Evolutionary conservation across 805 yeast species (phyloP), one percentile per base, ranked within the genome.

Genomic region (fission yeast (Schizosaccharomyces pombe)): DNA sequence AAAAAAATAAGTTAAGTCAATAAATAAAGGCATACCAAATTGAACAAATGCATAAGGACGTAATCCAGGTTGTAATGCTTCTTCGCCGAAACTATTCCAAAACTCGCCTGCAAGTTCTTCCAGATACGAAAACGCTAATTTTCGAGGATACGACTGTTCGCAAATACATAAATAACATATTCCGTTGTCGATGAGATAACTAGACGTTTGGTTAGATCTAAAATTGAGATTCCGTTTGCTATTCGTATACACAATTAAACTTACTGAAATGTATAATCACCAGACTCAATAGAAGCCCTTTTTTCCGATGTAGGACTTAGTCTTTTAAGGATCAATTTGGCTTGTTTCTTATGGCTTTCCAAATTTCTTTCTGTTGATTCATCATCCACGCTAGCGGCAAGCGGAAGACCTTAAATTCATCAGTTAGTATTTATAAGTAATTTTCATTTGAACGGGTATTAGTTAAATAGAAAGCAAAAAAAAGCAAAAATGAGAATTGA

Each of bases 41-140:
- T 82, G 78, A 53, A 85, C 80, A 67, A 83, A 91, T 39, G 91
- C 94, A 67, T 78, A 89, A 2, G 98, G 96, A 60, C 94, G 76
- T n/a, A 84, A 76, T 16, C 72, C 72, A 4, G 77, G 76, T 62
- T 72, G 70, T 49, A 68, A 69, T 57, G 76, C 69, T 33, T 84
- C 79, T 47, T 79, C 84, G 3, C 86, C 86, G 64, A 86, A 86
- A 5, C 85, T 76, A 61, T 79, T 83, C 60, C 72, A 73, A 63
- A 89, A 91, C 66, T 89, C 97, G 58, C 72, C 76, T 40, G 85
- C 76, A 28, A 89, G 73, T 63, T 89, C 98, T 40, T 76, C 72
- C 56, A 89, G 71, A 67, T 85, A 89, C 47, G 94, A 80, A 61
- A 87, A 87, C 12, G 94, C 94, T 57, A 89, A 72, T 61, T 85